Percentiles rank a stretch among this genome's conserved stretches.
Conservation (phyloP, 2,329 filamentous ascomycete genomes). For the Colletotrichum magnum region DNA sequence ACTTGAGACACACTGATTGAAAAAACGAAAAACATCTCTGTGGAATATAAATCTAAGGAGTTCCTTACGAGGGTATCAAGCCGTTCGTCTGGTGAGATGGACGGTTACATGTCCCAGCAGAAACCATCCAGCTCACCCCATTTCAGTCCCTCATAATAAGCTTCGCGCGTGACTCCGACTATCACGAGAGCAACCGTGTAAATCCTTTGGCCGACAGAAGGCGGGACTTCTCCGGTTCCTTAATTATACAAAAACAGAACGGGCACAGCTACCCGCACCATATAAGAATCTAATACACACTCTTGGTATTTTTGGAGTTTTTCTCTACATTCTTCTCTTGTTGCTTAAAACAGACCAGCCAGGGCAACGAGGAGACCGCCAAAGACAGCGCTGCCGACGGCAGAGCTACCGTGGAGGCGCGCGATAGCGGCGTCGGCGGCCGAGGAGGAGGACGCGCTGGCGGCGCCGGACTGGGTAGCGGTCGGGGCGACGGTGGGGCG, state of each 20-base stretch:
- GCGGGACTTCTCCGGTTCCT: not conserved
- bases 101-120: too few relatives aligned
- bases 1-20: too few relatives aligned
- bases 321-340: not conserved
- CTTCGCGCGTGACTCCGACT: too few relatives aligned
- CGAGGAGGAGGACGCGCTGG: slow-evolving; percentile 23
- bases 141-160: not conserved
- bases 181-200: too few relatives aligned
- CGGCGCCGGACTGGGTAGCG: slow-evolving; percentile 30
- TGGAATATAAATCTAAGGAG: too few relatives aligned
- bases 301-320: not conserved
- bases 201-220: not conserved
- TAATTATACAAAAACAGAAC: slow-evolving; percentile 17
- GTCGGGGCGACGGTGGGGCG: slow-evolving; percentile 13
- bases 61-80: too few relatives aligned
- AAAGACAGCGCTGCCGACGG: slow-evolving; percentile 27
- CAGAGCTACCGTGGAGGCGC: slow-evolving; percentile 1
- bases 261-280: slow-evolving; percentile 7
- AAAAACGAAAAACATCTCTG: too few relatives aligned
- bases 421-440: slow-evolving; percentile 9
- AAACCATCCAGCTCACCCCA: too few relatives aligned
- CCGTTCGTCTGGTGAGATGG: too few relatives aligned
- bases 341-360: slow-evolving; percentile 28
- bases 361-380: slow-evolving; percentile 28
- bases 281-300: slow-evolving; percentile 26